phyloP scores from a whole-genome alignment of 257 asterid genomes.

The Verbena officinalis region DNA sequence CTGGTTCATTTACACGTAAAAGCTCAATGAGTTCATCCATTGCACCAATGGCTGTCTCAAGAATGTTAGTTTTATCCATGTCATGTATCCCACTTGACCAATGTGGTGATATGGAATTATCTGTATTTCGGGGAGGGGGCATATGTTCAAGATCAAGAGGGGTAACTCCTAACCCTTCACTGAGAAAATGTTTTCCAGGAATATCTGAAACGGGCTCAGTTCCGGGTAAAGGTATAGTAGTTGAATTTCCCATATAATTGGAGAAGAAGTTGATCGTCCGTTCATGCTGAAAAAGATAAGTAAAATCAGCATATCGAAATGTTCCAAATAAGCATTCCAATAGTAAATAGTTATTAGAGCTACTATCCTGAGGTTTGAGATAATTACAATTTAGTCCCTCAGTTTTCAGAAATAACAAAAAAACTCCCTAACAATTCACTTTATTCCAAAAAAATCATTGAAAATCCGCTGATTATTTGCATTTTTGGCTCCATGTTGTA shows the following conservation, averaged over 20 bases:
- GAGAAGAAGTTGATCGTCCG: conserved; percentile 35
- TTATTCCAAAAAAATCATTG: no score
- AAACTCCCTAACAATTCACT: no score
- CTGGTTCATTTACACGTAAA: conserved; percentile 52
- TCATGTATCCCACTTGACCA: conserved; percentile 31
- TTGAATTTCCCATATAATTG: conserved; percentile 37
- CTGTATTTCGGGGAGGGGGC: conserved; percentile 11
- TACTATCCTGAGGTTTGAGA: no score
- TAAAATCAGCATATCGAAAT: not conserved
- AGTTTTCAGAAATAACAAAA: no score
- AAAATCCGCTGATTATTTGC: no score
- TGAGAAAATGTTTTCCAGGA: conserved; percentile 16
- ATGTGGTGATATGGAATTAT: conserved; percentile 14
- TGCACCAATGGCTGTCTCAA: conserved; percentile 47
- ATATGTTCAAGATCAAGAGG: conserved; percentile 25
- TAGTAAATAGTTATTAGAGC: no score
- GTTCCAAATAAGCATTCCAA: conserved; percentile 15
- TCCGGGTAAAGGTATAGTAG: conserved; percentile 19
- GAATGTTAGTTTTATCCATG: conserved; percentile 38
- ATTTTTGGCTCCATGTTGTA: no score
- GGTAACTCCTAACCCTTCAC: conserved; percentile 30
- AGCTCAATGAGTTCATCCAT: conserved; percentile 62
- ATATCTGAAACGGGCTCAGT: conserved; percentile 23
- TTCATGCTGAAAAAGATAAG: conserved; percentile 41
- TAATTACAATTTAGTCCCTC: no score